These are phyloP conservation scores for Colletotrichum nymphaeae DNA, from an alignment of 2,329 filamentous ascomycete species.

Conservation along the genomic window DNA sequence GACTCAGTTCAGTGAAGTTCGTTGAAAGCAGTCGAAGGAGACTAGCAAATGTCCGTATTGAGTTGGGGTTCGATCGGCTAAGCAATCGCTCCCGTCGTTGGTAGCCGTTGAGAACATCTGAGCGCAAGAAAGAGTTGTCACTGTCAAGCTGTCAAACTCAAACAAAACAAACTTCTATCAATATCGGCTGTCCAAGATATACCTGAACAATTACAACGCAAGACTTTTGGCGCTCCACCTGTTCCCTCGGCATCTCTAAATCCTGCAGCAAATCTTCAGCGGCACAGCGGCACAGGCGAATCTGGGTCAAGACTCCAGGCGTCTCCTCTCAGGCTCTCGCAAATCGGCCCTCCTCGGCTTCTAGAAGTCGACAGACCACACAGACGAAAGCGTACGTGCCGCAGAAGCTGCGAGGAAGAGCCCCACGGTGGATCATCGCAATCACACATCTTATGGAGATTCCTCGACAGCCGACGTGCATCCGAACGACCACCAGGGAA, in stretches of 20 bases:
- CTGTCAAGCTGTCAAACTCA: not conserved
- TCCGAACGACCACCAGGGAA: slow-evolving; percentile 12
- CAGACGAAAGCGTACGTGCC: not conserved
- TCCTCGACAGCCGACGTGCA: slow-evolving; percentile 8
- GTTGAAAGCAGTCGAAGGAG: not conserved
- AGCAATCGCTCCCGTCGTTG: not conserved
- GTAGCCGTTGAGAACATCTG: not conserved
- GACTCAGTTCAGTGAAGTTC: not conserved
- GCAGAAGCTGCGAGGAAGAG: not conserved
- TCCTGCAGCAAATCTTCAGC: slow-evolving; percentile 9
- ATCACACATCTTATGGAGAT: slow-evolving; percentile 13
- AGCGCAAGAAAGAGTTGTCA: not conserved
- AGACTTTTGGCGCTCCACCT: not conserved
- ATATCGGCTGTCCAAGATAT: not conserved
- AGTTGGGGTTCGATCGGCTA: not conserved
- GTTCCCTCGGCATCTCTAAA: not conserved
- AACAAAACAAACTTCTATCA: not conserved
- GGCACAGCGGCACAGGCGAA: not conserved
- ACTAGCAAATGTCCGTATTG: not conserved
- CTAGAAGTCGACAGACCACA: not conserved
- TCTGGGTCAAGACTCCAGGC: not conserved
- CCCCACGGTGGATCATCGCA: slow-evolving; percentile 28
- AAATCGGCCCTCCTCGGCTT: not conserved
- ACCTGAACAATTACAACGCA: not conserved
- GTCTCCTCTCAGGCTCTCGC: not conserved